phyloP scores from a whole-genome alignment of 2,329 filamentous ascomycete species.

The Sclerotinia glacialis region DNA sequence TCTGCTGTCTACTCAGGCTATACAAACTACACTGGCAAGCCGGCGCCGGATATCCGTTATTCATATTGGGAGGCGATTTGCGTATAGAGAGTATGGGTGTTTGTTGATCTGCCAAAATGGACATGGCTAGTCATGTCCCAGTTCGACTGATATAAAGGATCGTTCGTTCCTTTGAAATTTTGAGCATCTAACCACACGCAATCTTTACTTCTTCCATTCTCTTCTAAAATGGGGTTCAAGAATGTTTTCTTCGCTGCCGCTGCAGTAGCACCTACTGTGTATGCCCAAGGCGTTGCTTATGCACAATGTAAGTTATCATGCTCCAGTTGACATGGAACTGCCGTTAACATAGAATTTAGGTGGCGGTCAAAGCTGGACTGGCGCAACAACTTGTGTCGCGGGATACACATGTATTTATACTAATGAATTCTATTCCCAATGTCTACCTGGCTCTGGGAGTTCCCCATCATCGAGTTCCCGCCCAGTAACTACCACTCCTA shows the following conservation, averaged over 20 bases:
- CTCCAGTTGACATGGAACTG: background rate
- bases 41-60: conserved; percentile 31
- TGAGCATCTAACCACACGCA: background rate
- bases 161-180: background rate
- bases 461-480: conserved; percentile 29
- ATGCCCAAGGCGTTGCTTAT: conserved; percentile 34
- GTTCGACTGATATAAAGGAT: conserved; percentile 14
- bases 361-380: conserved; percentile 34
- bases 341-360: conserved; percentile 25
- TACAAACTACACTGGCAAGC: conserved; percentile 29
- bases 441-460: conserved; percentile 31
- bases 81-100: background rate
- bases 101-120: background rate
- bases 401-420: conserved; percentile 33
- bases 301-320: conserved; percentile 34
- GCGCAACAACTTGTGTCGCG: conserved; percentile 35
- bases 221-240: conserved; percentile 34
- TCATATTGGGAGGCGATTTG: conserved; percentile 1
- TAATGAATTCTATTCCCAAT: conserved; percentile 37
- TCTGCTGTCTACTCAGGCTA: conserved; percentile 27
- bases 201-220: conserved; percentile 18
- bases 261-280: conserved; percentile 35
- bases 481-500: conserved; percentile 20
- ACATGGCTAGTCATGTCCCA: background rate
- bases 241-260: conserved; percentile 35